Conservation (phyloP, 441 rosid species). For the Eruca vesicaria region DNA sequence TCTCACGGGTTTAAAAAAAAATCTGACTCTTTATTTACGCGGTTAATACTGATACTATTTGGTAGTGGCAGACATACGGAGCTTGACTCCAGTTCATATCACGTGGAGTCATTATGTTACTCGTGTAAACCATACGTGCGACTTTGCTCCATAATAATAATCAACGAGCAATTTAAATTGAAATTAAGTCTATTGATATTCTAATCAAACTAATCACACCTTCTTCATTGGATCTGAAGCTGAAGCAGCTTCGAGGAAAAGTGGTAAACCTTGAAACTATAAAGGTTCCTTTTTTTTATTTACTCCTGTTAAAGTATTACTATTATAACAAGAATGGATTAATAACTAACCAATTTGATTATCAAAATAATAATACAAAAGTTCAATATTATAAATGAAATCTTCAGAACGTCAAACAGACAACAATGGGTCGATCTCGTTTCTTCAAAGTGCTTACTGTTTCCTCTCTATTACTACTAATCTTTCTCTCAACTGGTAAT, state of each 20-base stretch:
- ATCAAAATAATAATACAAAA: not conserved
- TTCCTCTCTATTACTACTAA: constrained; percentile 29
- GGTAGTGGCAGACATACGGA: constrained; percentile 15
- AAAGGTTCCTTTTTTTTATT: constrained; percentile 24
- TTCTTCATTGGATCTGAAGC: constrained; percentile 37
- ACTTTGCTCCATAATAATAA: not conserved
- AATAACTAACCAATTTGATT: constrained; percentile 9
- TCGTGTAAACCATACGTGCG: not conserved
- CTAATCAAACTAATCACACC: not conserved
- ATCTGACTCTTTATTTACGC: too few relatives aligned
- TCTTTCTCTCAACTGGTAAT: constrained; percentile 33
- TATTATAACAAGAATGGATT: constrained; percentile 2
- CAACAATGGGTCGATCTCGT: constrained; percentile 35
- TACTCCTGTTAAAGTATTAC: constrained; percentile 18
- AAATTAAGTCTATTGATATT: not conserved
- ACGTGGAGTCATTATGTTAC: not conserved
- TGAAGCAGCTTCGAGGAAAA: constrained; percentile 36
- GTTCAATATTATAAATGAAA: constrained; percentile 21
- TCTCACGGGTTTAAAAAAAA: too few relatives aligned
- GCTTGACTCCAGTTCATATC: not conserved
- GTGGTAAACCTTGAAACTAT: constrained; percentile 31
- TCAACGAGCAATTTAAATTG: not conserved
- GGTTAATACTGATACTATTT: not conserved
- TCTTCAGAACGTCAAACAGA: constrained; percentile 16
- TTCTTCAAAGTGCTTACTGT: constrained; percentile 26